These are phyloP conservation scores for Plectranthus barbatus DNA, from an alignment of 257 asterid species.

Conservation along the genomic window DNA sequence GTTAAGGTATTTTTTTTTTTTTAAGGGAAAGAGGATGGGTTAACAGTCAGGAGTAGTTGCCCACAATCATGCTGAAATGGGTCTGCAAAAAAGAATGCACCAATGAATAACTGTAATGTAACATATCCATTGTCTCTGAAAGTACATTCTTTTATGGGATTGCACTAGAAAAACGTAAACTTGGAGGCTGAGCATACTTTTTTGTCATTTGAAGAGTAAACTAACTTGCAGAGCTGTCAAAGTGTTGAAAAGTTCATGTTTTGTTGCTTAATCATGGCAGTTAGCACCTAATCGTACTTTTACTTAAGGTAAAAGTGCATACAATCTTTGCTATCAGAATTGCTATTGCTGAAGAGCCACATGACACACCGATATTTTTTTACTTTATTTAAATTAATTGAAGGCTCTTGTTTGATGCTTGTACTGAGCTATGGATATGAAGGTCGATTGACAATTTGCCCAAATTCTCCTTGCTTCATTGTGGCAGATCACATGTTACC, in stretches of 20 bases:
- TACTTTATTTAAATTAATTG: background rate
- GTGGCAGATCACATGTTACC: background rate
- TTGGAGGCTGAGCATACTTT: background rate
- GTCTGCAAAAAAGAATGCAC: background rate
- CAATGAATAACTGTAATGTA: background rate
- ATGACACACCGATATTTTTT: background rate
- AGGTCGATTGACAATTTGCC: background rate
- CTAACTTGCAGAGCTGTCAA: background rate
- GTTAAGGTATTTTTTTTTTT: background rate
- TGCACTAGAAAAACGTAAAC: background rate
- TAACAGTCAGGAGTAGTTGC: background rate
- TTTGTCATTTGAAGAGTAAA: background rate
- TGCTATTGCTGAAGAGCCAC: constrained; percentile 2
- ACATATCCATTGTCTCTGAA: background rate
- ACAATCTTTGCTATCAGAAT: background rate
- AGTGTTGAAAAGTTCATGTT: background rate
- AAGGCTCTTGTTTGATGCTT: background rate
- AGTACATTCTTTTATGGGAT: background rate
- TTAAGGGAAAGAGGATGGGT: background rate
- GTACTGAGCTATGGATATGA: background rate
- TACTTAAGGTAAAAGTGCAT: background rate
- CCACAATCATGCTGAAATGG: background rate
- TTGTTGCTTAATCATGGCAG: background rate
- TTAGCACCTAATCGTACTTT: background rate
- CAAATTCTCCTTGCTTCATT: background rate